These are phyloP conservation scores for Paralagenidium karlingii DNA, from an alignment of 352 stramenopile species.

Conservation along the genomic window DNA sequence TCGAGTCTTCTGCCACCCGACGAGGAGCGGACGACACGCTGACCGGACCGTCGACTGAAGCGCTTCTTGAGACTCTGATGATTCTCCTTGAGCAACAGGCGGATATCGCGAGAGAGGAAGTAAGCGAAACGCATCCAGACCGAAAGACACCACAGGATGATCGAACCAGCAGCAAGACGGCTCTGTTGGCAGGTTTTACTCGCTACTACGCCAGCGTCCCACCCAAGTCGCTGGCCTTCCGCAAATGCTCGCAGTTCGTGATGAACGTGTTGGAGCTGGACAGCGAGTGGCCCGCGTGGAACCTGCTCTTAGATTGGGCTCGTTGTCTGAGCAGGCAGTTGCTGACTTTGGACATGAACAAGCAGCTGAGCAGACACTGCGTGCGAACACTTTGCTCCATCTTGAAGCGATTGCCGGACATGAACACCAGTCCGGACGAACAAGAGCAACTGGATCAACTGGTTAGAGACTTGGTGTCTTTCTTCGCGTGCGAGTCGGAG, in stretches of 20 bases:
- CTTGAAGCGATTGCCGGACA: conserved; percentile 69
- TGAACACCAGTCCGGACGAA: no score
- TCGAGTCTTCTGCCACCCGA: no score
- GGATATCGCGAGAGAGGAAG: no score
- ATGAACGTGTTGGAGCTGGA: conserved; percentile 40
- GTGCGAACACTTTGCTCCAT: conserved; percentile 61
- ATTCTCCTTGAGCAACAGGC: no score
- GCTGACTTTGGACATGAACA: conserved; percentile 49
- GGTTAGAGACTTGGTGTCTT: conserved; percentile 37
- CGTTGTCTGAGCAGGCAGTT: conserved; percentile 49
- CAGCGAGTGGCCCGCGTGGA: conserved; percentile 35
- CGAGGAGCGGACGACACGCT: no score
- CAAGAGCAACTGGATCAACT: conserved; percentile 36
- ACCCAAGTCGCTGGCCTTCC: conserved; percentile 56
- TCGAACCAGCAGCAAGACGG: conserved; percentile 15
- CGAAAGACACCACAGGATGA: background rate
- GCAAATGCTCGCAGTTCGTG: conserved; percentile 56
- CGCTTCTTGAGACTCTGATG: no score
- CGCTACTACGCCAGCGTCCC: conserved; percentile 52
- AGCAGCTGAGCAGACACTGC: conserved; percentile 40
- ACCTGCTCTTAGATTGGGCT: conserved; percentile 54
- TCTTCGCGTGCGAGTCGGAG: conserved; percentile 27
- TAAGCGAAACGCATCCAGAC: background rate
- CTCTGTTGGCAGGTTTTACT: conserved; percentile 45
- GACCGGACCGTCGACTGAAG: no score